Evolutionary conservation across 2,329 filamentous ascomycete species (phyloP).

Genomic region (Aspergillus texensis): DNA sequence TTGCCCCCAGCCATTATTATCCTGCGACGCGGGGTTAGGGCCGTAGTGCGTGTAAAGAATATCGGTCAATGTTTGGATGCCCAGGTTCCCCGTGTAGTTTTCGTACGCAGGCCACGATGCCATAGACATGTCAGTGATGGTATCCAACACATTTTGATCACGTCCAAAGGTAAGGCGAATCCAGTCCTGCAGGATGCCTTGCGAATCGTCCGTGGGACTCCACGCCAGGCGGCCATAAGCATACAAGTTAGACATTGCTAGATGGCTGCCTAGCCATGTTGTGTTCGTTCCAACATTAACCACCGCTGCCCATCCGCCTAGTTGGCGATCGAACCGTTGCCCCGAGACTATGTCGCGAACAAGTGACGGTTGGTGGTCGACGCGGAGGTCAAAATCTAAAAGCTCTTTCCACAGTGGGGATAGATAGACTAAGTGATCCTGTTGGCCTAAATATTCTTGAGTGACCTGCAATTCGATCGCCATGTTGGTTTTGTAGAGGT

Average conservation of each 20-base stretch:
- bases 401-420: slow-evolving; percentile 70
- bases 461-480: slow-evolving; percentile 69
- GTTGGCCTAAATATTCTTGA: slow-evolving; percentile 73
- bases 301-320: slow-evolving; percentile 67
- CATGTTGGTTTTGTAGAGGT: slow-evolving; percentile 49
- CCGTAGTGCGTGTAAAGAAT: slow-evolving; percentile 70
- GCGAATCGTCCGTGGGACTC: slow-evolving; percentile 57
- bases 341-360: slow-evolving; percentile 65
- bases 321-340: slow-evolving; percentile 57
- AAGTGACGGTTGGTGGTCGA: slow-evolving; percentile 58
- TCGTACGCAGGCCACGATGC: slow-evolving; percentile 72
- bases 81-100: slow-evolving; percentile 70
- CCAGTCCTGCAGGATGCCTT: slow-evolving; percentile 64
- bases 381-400: slow-evolving; percentile 67
- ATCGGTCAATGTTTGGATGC: slow-evolving; percentile 69
- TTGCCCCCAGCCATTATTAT: slow-evolving; percentile 70
- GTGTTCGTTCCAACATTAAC: slow-evolving; percentile 67
- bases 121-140: slow-evolving; percentile 66
- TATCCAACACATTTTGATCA: slow-evolving; percentile 58
- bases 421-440: slow-evolving; percentile 69
- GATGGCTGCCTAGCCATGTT: slow-evolving; percentile 70
- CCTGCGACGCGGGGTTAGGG: slow-evolving; percentile 67
- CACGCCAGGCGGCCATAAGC: slow-evolving; percentile 69
- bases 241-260: slow-evolving; percentile 73
- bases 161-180: slow-evolving; percentile 66